phyloP scores from a whole-genome alignment of 139 green algal genomes.

The Ettlia oleoabundans region DNA sequence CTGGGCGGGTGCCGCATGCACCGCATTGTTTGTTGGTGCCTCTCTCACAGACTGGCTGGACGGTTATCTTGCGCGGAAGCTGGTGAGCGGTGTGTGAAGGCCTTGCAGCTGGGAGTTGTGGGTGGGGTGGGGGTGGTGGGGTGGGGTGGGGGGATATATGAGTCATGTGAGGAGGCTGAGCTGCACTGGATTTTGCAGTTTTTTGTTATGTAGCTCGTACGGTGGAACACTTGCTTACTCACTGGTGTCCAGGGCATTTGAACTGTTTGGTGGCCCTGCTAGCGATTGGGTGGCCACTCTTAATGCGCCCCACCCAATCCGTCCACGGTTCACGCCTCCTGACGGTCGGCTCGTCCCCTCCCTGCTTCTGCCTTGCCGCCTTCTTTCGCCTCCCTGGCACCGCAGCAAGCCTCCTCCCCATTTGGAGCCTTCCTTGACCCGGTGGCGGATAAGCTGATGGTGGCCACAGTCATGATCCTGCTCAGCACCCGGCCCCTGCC shows the following conservation, averaged over 20 bases:
- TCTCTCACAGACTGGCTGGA: conserved; percentile 95
- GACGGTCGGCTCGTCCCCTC: too few species aligned
- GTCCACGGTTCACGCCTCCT: too few species aligned
- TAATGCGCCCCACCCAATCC: too few species aligned
- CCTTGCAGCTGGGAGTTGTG: background rate
- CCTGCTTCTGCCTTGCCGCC: background rate
- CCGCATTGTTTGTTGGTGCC: conserved; percentile 81
- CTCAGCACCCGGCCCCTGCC: conserved; percentile 73
- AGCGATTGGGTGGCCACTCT: too few species aligned
- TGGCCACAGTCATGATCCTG: conserved; percentile 81
- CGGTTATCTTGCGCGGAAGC: conserved; percentile 89
- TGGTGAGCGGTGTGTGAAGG: conserved; percentile 57
- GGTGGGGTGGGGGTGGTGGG: too few species aligned
- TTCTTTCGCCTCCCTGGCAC: background rate
- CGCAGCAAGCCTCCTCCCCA: conserved; percentile 66
- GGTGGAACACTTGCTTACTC: too few species aligned
- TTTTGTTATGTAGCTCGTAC: too few species aligned
- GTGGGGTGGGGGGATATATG: too few species aligned
- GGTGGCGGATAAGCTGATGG: conserved; percentile 96
- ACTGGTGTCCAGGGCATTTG: too few species aligned
- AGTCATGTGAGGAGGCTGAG: too few species aligned
- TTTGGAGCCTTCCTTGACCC: conserved; percentile 98
- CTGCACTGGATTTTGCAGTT: too few species aligned
- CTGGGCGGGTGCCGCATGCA: conserved; percentile 46
- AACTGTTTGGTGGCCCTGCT: background rate